phyloP scores from a whole-genome alignment of 495 filamentous ascomycete species.

The Penicillium subrubescens region DNA sequence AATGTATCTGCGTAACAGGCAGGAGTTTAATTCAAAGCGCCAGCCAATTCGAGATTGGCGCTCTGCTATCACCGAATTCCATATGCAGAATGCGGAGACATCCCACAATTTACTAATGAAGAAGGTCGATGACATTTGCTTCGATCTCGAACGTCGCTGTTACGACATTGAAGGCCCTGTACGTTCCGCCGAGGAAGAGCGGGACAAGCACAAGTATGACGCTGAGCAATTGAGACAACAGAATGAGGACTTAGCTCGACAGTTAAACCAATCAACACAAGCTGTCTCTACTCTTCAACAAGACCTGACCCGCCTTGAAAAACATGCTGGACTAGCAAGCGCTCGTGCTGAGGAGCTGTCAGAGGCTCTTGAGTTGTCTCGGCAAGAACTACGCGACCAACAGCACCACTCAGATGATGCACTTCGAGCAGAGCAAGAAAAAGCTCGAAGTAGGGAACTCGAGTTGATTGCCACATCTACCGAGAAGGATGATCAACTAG shows the following conservation, averaged over 20 bases:
- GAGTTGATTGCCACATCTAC: constrained; percentile 48
- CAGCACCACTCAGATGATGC: constrained; percentile 24
- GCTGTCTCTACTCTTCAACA: constrained; percentile 28
- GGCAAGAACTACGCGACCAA: constrained; percentile 34
- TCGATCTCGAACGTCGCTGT: constrained; percentile 58
- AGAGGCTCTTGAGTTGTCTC: constrained; percentile 24
- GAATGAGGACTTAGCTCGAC: constrained; percentile 31
- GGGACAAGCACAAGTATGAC: constrained; percentile 37
- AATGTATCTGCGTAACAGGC: constrained; percentile 12
- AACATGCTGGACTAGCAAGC: constrained; percentile 30
- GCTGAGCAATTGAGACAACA: constrained; percentile 28
- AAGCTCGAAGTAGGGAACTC: constrained; percentile 41
- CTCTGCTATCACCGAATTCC: constrained; percentile 35
- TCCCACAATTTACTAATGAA: constrained; percentile 46
- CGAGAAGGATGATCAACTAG: constrained; percentile 48
- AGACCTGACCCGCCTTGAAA: constrained; percentile 34
- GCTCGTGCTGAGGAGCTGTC: constrained; percentile 32
- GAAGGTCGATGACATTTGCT: constrained; percentile 53
- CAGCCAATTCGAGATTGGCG: constrained; percentile 47
- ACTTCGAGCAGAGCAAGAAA: constrained; percentile 31
- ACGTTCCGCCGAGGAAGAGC: constrained; percentile 44
- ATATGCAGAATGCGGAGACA: constrained; percentile 36
- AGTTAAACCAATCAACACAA: constrained; percentile 26
- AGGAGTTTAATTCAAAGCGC: constrained; percentile 6
- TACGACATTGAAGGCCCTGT: constrained; percentile 51